Evolutionary conservation across 495 filamentous ascomycete genomes (phyloP), one percentile per base, ranked within the genome.

Genomic region (Penicillium paxilli): DNA sequence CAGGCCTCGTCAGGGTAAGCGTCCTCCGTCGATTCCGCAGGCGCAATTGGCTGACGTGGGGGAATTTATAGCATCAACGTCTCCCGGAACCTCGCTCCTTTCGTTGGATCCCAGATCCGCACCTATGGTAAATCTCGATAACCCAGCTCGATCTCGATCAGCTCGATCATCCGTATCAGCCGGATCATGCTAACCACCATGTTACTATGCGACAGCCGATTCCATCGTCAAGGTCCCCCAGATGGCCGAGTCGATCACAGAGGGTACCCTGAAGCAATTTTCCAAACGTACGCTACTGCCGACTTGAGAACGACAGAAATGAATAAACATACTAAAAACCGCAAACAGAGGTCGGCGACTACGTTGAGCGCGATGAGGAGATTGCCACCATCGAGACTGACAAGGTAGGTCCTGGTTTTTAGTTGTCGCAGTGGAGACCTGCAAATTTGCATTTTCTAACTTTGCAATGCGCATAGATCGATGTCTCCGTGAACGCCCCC

Each of bases 311-410:
- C 35, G 19, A 16, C n/a, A n/a, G 35, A 17, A 5, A 20, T 16
- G n/a, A 14, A 28, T 10, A 28, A 5, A 28, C 5, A n/a, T 42
- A 42, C 40, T 42, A 42, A 42, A n/a, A n/a, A n/a, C n/a, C n/a
- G 10, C 12, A 24, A 42, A 42, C 20, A 86, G 84, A 96, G 75
- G 79, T 96, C 67, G 94, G 94, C 51, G 95, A 99, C 75, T 94
- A 83, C 62, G 92, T 99, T 14, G 90, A 94, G 76, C 86, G 87
- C 65, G 95, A 98, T 65, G 95, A 99, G 72, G 95, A 98, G 70
- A 94, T 99, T 66, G 95, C 94, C 24, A 96, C 95, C 28, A 99
- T 99, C 67, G 94, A 99, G 74, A 99, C 94, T n/a, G 95, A 99
- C 80, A 99, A 99, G 89, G 92, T 92, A 79, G 1, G 17, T 1